Evolutionary conservation across 768 basidiomycete species (phyloP), one percentile per base, ranked within the genome.

Genomic region (Grammothele lineata): DNA sequence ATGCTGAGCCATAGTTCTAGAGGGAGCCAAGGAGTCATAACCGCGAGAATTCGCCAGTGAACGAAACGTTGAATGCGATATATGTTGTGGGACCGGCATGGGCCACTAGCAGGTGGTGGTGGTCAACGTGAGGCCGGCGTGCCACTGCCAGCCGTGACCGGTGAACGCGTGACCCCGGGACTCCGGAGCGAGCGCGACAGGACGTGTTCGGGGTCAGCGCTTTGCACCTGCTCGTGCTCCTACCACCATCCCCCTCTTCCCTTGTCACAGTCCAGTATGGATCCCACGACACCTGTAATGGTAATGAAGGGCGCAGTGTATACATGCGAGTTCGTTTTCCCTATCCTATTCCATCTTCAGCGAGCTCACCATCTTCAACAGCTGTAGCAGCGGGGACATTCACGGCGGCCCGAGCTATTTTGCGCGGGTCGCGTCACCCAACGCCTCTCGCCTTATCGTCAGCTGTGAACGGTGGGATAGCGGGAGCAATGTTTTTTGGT

Each of bases 281-380:
- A 64, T 25, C 60, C 59, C 15, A 48, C 60, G 10, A 62, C 63
- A 10, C 66, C 66, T 11, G 39, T 59, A 48, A 79, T 74, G 22
- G 70, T 88, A 37, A 70, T 73, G 23, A 68, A 75, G 47, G 83
- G 84, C 47, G 78, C 83, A 22, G 58, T 77, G 51, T 64, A 76
- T 67, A 80, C 83, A 82, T 89, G 87, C 86, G 76, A 85, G 87
- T 88, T 80, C 80, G 83, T 85, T 66, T 72, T 70, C 68, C 56
- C 40, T 3, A 7, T 24, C n/a, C 33, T 35, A 25, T 22, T 44
- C 3, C 7, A 17, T n/a, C 15, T 30, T 7, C 7, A 30, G 7
- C 8, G 14, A 7, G 14, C 27, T 30, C 8, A 30, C 27, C 27
- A 30, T 7, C 14, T 33, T 47, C 43, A 36, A 34, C 56, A 92